Evolutionary conservation across 495 filamentous ascomycete species (phyloP).

Genomic region (Evansstolkia leycettana): DNA sequence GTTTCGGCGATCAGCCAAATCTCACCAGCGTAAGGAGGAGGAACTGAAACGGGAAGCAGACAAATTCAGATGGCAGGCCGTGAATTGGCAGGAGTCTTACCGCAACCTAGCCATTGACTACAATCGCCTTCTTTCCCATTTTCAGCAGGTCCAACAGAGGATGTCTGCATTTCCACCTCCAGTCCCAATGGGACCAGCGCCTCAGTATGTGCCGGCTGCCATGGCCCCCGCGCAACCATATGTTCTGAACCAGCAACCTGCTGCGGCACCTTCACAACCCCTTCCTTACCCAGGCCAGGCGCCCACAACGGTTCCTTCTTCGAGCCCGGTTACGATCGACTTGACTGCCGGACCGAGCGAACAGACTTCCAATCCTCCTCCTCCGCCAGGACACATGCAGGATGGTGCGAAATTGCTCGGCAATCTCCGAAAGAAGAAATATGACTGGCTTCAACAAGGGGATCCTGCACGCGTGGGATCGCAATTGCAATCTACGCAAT

Average conservation of each 20-base stretch:
- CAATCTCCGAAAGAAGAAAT: constrained; percentile 13
- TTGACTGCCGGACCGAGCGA: constrained; percentile 10
- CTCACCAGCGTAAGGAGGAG: constrained; percentile 9
- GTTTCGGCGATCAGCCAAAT: constrained; percentile 10
- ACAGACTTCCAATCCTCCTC: neutral
- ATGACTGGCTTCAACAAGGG: constrained; percentile 11
- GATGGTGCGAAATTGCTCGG: constrained; percentile 6
- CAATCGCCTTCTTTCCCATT: constrained; percentile 16
- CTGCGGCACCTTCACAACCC: neutral
- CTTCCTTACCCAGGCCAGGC: neutral
- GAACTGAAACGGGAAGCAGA: constrained; percentile 12
- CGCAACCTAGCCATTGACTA: constrained; percentile 5
- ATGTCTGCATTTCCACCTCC: constrained; percentile 4
- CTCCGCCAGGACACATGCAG: constrained; percentile 1
- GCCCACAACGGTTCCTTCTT: neutral
- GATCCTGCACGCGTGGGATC: neutral
- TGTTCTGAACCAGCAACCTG: constrained; percentile 1
- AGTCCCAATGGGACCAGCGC: constrained; percentile 10
- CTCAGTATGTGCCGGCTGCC: constrained; percentile 4
- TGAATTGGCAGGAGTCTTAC: constrained; percentile 8
- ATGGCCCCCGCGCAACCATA: neutral
- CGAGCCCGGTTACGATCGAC: constrained; percentile 11
- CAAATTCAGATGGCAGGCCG: constrained; percentile 10
- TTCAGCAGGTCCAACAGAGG: constrained; percentile 8
- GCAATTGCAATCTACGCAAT: neutral